Base-by-base conservation (phyloP, 2,329 filamentous ascomycete species). In the Parastagonospora nodorum region DNA sequence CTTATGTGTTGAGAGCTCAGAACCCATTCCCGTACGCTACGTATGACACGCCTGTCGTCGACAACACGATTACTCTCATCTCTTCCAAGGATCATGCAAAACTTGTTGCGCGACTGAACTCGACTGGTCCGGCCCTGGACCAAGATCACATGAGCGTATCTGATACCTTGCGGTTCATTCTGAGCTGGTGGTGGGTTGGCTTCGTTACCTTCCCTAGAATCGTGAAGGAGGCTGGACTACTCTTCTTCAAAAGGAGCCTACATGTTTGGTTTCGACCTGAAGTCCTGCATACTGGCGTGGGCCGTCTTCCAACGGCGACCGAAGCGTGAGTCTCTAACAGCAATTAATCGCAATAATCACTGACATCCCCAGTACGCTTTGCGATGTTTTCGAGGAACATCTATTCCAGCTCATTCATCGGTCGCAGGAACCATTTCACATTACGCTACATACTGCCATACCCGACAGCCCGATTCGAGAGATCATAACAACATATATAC, bases 261-360 rank as follows among this genome's bases (percentile, higher is more conserved):
- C 81, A 85, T 51, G 83, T 89, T 36, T 88, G 85, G 81, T 84
- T 81, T 58, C 77, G 83, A 14, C 87, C 86, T 0, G 86, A 89
- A 64, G 84, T 87, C 1, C 73, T 82, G 5, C 77, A 77, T 24
- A 75, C 78, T 2, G 87, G 80, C 53, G 77, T 87, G 7, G 78
- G 80, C 1, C 78, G 86, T 5, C 66, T 72, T 10, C 83, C 85
- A 2, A 81, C 81, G 24, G 46, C 64, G 0, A 74, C 69, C 1
- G 86, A 89, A 66, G 57, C 57, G 69, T 72, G 57, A 55, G 64
- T 35, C 15, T 24, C 29, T 16, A 3, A 7, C 11, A 9, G 15
- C 2, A 7, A 11, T 8, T 5, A 2, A 24, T 14, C 24, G 2
- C 11, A 14, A 3, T 9, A 12, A 38, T 19, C 15, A 10, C 58